Base-by-base conservation (phyloP, 2,329 filamentous ascomycete genomes). In the Diaporthe capsici region DNA sequence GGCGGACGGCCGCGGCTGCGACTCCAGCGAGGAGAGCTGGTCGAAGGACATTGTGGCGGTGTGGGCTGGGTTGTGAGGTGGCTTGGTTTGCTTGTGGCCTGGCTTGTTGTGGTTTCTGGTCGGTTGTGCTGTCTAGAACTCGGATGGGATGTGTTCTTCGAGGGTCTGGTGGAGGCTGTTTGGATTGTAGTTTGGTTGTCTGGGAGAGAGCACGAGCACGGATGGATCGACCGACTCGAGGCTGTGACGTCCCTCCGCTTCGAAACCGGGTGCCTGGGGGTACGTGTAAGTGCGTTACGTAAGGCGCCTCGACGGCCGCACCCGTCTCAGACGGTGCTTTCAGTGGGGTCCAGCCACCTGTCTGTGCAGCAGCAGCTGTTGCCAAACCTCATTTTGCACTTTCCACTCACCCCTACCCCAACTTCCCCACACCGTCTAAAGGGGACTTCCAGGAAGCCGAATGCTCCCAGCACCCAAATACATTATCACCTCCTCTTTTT, bases 11-110 rank as follows among this genome's bases (percentile, higher is more conserved):
- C 79, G 80, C 89, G 86, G 89, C 90, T 93, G 88, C 79, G 96
- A 92, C 87, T 98, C 96, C 79, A 98, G 89, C 77, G 91, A 93
- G 74, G 94, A 94, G 78, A 97, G 90, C 80, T 95, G 94, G 83
- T 98, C 94, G 86, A 97, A 98, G 25, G 96, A 98, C 96, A 98
- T 98, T 77, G 77, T 82, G 73, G 58, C 47, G 55, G 74, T 55
- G 31, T 42, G 34, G 10, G 13, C 15, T 5, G 44, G 8, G 4
- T 47, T 39, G 58, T 17, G 13, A 15, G 37, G 60, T 25, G 37
- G 13, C 6, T 44, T 15, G n/a, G 6, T 20, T 44, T 42, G n/a
- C 1, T 37, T 58, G 17, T 58, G 37, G 2, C n/a, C 39, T 47
- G 28, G n/a, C 3, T 1, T 37, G 28, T 17, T 20, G n/a, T 22